These are phyloP conservation scores for Coemansia sp. DNA, from an alignment of 192 early-diverging fungal species.

Conservation along the genomic window DNA sequence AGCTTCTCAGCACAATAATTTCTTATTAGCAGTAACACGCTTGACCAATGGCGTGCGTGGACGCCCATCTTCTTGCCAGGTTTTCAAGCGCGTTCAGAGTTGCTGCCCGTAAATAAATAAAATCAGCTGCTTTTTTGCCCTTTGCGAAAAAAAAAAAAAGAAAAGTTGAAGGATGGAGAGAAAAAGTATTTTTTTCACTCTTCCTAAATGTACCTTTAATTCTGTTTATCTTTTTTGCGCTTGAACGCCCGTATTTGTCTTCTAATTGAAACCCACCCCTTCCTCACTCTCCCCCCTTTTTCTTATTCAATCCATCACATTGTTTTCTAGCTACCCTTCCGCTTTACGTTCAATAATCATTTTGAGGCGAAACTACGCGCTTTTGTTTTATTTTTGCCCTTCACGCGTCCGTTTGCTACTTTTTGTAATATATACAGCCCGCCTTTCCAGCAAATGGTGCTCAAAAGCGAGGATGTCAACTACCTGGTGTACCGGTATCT, in stretches of 20 bases:
- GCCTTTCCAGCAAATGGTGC: conserved; percentile 56
- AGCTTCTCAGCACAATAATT: too few relatives aligned
- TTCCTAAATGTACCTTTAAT: not conserved
- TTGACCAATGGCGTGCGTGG: not conserved
- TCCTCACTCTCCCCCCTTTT: conserved; percentile 3
- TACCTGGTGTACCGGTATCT: conserved; percentile 87
- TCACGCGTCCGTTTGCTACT: not conserved
- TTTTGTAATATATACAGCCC: conserved; percentile 2
- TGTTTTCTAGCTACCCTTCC: not conserved
- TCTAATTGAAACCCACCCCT: not conserved
- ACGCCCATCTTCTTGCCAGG: not conserved
- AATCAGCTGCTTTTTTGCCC: conserved; percentile 1
- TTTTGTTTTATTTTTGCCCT: not conserved
- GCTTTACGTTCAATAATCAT: not conserved
- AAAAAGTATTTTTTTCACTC: not conserved
- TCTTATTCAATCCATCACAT: not conserved
- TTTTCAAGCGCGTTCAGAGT: not conserved
- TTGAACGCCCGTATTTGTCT: conserved; percentile 1
- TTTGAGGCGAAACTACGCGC: not conserved
- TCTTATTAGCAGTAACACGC: not conserved
- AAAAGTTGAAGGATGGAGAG: too few relatives aligned
- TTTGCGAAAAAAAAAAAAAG: not conserved
- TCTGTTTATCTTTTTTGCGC: too few relatives aligned
- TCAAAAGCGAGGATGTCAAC: conserved; percentile 87
- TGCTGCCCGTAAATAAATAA: too few relatives aligned